Percentiles rank a stretch among this genome's conserved stretches.
phyloP scores from a whole-genome alignment of 345 rosid genomes.

The Luvunga scandens region DNA sequence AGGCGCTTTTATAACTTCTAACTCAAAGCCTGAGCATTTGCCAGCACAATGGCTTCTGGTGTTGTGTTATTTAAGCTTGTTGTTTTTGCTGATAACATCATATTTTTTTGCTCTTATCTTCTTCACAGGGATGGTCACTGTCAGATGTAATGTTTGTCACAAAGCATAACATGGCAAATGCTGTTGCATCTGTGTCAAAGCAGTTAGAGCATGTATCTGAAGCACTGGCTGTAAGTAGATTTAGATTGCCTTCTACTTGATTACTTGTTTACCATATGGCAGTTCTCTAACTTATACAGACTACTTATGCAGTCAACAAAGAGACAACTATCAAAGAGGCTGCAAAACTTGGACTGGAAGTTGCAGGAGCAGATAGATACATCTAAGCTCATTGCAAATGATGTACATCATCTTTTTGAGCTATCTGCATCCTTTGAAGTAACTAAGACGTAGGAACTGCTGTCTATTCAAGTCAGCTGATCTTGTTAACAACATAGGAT shows the following conservation, averaged over 20 bases:
- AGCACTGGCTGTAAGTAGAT: constrained; percentile 62
- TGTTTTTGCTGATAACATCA: constrained; percentile 1
- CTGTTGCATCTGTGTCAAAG: constrained; percentile 70
- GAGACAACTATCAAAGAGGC: constrained; percentile 72
- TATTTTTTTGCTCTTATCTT: not conserved
- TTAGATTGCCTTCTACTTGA: not conserved
- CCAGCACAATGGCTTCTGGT: not conserved
- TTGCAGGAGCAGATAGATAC: constrained; percentile 73
- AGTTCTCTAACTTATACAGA: constrained; percentile 3
- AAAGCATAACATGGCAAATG: constrained; percentile 82
- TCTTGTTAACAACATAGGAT: not conserved
- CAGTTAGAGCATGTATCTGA: constrained; percentile 78
- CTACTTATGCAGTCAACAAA: constrained; percentile 64
- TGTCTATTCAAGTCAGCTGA: not conserved
- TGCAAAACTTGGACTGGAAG: constrained; percentile 83
- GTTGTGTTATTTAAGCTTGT: constrained; percentile 5
- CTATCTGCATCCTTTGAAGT: constrained; percentile 2
- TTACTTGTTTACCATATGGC: not conserved
- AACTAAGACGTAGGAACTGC: too few relatives aligned
- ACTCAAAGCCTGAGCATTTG: constrained; percentile 10
- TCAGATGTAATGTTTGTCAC: constrained; percentile 91
- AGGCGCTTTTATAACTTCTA: constrained; percentile 11
- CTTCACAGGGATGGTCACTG: constrained; percentile 80
- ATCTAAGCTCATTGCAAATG: constrained; percentile 58
- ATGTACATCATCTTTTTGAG: constrained; percentile 36